Percentiles rank a stretch among this genome's conserved stretches.
Conservation (phyloP, 805 yeast genomes). For the Ogataea sp. region DNA sequence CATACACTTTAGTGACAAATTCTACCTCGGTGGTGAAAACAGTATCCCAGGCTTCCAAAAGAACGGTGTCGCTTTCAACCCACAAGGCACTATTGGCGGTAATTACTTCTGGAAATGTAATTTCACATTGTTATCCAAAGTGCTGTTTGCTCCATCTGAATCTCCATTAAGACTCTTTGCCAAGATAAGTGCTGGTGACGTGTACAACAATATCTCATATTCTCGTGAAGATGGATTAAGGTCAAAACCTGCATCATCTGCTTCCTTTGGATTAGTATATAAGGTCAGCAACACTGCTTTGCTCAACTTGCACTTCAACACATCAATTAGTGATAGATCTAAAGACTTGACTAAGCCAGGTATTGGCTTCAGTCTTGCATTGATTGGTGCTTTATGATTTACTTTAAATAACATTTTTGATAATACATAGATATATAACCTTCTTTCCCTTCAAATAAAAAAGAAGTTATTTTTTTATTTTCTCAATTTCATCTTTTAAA, state of each 20-base stretch:
- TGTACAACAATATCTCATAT: conserved; percentile 25
- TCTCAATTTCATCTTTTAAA: too few relatives aligned
- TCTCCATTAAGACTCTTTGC: conserved; percentile 1
- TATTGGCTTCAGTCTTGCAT: conserved; percentile 25
- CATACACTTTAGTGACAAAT: conserved; percentile 68
- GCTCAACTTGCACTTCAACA: conserved; percentile 55
- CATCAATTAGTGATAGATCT: conserved; percentile 48
- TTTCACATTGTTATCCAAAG: conserved; percentile 36
- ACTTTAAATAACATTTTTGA: too few relatives aligned
- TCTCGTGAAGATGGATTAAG: conserved; percentile 9
- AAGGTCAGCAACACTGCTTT: conserved; percentile 44
- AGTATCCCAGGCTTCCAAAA: conserved; percentile 63
- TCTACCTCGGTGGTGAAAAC: conserved; percentile 74
- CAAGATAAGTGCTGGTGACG: conserved; percentile 56
- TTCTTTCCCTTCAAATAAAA: too few relatives aligned
- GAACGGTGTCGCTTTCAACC: conserved; percentile 60
- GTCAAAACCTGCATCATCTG: neutral
- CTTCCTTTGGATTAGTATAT: neutral
- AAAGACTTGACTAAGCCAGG: conserved; percentile 53
- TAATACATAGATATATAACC: too few relatives aligned
- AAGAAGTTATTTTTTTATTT: too few relatives aligned
- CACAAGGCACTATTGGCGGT: conserved; percentile 55
- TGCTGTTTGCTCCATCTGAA: conserved; percentile 52
- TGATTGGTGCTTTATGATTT: conserved; percentile 7
- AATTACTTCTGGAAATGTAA: conserved; percentile 27